phyloP scores from a whole-genome alignment of 1,139 yeast genomes.

The Protomyces lactucae-debilis region DNA sequence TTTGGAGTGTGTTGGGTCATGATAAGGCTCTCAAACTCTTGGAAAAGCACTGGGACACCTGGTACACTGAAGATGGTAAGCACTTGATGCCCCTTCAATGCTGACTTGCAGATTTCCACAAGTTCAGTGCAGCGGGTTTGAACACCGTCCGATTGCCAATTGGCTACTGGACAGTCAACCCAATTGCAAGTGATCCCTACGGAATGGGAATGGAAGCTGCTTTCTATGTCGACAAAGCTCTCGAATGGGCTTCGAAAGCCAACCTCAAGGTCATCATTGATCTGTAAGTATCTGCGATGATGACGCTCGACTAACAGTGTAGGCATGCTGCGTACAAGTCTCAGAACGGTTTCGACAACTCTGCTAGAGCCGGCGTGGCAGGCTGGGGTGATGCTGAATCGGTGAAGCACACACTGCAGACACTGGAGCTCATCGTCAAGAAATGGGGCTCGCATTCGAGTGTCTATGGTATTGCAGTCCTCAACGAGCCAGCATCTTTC shows the following conservation, averaged over 20 bases:
- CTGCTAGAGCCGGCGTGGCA: conserved; percentile 68
- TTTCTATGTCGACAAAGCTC: conserved; percentile 43
- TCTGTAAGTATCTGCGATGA: too few species aligned
- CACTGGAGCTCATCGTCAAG: conserved; percentile 43
- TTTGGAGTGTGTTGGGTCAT: conserved; percentile 58
- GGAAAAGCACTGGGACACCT: conserved; percentile 69
- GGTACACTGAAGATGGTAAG: conserved; percentile 55
- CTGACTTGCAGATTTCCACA: conserved; percentile 46
- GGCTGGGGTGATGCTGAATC: conserved; percentile 49
- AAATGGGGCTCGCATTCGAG: conserved; percentile 69
- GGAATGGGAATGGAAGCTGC: too few species aligned
- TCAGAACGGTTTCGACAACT: conserved; percentile 93
- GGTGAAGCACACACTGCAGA: conserved; percentile 45
- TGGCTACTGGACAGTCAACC: conserved; percentile 90
- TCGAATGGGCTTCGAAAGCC: too few species aligned
- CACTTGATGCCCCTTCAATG: conserved; percentile 47
- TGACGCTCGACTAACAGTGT: conserved; percentile 35
- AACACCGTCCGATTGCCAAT: conserved; percentile 86
- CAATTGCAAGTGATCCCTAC: conserved; percentile 66
- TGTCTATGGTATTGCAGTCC: conserved; percentile 73
- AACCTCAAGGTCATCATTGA: too few species aligned
- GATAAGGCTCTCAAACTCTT: conserved; percentile 53
- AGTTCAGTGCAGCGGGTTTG: conserved; percentile 48
- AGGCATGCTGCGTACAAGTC: conserved; percentile 40
- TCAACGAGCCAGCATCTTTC: conserved; percentile 86